Base-by-base conservation (phyloP, 306 rosid genomes). In the Betula pendula region DNA sequence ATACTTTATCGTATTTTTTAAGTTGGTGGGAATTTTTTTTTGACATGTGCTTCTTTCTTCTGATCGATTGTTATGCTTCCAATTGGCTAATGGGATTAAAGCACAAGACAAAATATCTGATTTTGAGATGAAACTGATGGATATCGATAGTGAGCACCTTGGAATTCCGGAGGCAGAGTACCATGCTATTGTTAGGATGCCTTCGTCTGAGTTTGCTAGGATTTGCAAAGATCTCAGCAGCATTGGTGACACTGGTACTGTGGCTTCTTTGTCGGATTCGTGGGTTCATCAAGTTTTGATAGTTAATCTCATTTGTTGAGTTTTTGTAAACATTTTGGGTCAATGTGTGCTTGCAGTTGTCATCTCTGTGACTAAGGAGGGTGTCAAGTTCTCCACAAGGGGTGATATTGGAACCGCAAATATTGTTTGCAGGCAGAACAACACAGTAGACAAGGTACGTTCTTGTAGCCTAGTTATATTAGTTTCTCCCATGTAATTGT, bases 91-190 rank as follows among this genome's bases (percentile, higher is more conserved):
- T 76, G 80, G 80, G 50, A 3, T 45, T 66, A 33, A 17, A 88
- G 91, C 89, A 0, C 98, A 96, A 80, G 97, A 93, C 9, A 96
- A 96, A 66, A 93, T 96, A 75, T 88, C 98, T 27, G 98, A 96
- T 84, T 96, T 96, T 79, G 99, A 96, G 91, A 96, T 96, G 98
- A 96, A 93, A 83, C 77, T 96, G 80, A 96, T 96, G 99, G 98
- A 92, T 79, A 96, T 96, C 0, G 99, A 96, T 56, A 96, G 98
- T 7, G 98, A 96, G 69, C 99, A 91, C 49, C 99, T 92, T 68
- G 98, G 98, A 42, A 91, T 96, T 60, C 99, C 98, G 0, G 99
- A 92, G 89, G 92, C 96, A 20, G 97, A 96, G 52, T 91, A 91
- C 76, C 97, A 92, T 47, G 96, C 98, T 8, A 92, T 92, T 87